Evolutionary conservation across 2,329 filamentous ascomycete genomes (phyloP).

Genomic region (Trichoderma gracile): DNA sequence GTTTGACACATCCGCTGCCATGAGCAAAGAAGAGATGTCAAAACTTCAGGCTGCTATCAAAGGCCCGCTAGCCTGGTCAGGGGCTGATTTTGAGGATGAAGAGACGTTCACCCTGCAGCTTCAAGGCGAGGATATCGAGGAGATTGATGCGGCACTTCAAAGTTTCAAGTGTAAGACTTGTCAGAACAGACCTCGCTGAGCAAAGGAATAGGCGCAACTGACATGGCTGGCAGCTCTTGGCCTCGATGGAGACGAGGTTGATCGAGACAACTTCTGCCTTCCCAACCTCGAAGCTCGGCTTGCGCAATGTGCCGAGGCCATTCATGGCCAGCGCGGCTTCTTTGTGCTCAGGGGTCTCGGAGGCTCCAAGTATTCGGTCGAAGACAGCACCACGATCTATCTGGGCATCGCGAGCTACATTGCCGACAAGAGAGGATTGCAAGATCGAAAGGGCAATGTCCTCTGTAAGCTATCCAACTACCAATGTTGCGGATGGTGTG

Average conservation of each 20-base stretch:
- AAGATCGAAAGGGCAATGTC: slow-evolving; percentile 51
- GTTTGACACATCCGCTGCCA: neutral
- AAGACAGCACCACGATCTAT: slow-evolving; percentile 58
- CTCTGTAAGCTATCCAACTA: slow-evolving; percentile 42
- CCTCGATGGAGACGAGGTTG: slow-evolving; percentile 43
- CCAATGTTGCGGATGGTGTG: neutral
- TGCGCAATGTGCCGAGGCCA: slow-evolving; percentile 35
- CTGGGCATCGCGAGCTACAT: slow-evolving; percentile 59
- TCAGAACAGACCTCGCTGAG: slow-evolving; percentile 23
- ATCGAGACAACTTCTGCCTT: slow-evolving; percentile 44
- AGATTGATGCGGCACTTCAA: slow-evolving; percentile 32
- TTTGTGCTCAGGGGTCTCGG: slow-evolving; percentile 57
- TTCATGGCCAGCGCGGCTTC: slow-evolving; percentile 52
- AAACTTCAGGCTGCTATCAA: slow-evolving; percentile 10
- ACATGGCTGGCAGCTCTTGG: slow-evolving; percentile 32
- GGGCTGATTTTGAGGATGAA: slow-evolving; percentile 21
- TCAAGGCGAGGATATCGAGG: slow-evolving; percentile 28
- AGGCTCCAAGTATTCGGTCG: slow-evolving; percentile 47
- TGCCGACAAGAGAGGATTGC: slow-evolving; percentile 53
- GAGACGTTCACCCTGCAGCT: slow-evolving; percentile 31
- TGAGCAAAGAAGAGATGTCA: neutral
- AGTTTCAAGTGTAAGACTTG: slow-evolving; percentile 32
- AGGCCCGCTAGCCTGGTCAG: slow-evolving; percentile 29
- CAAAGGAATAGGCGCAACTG: slow-evolving; percentile 33
- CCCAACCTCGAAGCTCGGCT: slow-evolving; percentile 42